Evolutionary conservation across 169 alveolate species (phyloP), one percentile per base, ranked within the genome.

Genomic region (Babesia ovata): DNA sequence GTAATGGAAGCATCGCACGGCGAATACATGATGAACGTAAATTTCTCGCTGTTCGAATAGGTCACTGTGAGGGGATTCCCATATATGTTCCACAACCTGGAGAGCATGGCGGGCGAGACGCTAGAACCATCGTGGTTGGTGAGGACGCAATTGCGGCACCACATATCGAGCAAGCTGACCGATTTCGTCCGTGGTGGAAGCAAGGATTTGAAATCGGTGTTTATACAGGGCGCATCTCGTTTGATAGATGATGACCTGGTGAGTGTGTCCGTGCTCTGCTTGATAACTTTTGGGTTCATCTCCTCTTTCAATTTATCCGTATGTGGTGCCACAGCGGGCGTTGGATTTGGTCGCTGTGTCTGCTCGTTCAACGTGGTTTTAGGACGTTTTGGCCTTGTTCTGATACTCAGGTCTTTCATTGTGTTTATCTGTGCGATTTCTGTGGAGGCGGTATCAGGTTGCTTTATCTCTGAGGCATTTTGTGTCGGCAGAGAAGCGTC

Each of bases 121-220:
- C 65, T 69, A 8, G 86, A 77, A 58, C 63, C 65, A 33, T 62
- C 72, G 48, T 63, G 74, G 26, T 65, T 67, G 17, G 86, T 77
- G 44, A 59, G 42, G 7, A 48, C 59, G 65, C 86, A 66, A 24
- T 48, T 60, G 46, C 56, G 60, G 66, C 65, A 53, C 86, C 86
- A 77, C 46, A 46, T 10, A 16, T 77, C 86, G 12, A 61, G 58
- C 54, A 54, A 6, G 33, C 46, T 67, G 45, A 67, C 42, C 7
- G 42, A n/a, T 36, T 28, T 33, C 14, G 48, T n/a, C 17, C 21
- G 13, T 19, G 42, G n/a, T 19, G 52, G 26, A 22, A 7, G 11
- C 45, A 67, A 63, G 33, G 6, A 54, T 17, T 67, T 44, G 39
- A 2, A 33, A 33, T 33, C 39, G 39, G 39, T 33, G 6, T 33